Percentiles rank a stretch among this genome's conserved stretches.
Conservation (phyloP, 2,329 filamentous ascomycete species). For the Fusarium papillatum region DNA sequence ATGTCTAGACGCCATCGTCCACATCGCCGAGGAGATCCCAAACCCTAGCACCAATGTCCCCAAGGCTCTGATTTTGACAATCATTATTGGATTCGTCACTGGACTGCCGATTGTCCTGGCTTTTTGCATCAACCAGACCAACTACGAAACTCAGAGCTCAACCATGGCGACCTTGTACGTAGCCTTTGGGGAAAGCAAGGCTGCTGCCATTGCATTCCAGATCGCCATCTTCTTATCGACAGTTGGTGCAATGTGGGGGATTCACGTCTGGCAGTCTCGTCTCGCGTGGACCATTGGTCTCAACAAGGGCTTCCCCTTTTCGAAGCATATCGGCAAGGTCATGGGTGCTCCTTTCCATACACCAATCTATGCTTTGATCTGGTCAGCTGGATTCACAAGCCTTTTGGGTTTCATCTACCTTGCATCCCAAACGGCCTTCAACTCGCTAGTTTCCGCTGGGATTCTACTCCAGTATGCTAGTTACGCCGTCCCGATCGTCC, state of each 20-base stretch:
- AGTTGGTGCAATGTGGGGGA: background rate
- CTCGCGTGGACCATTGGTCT: background rate
- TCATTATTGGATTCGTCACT: background rate
- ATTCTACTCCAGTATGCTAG: background rate
- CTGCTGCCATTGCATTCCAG: background rate
- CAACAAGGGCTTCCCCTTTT: background rate
- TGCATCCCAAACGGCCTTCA: background rate
- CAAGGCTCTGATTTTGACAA: background rate
- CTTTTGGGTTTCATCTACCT: background rate
- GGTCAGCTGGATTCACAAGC: background rate
- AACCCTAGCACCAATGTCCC: background rate
- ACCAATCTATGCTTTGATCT: background rate
- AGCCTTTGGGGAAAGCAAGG: background rate
- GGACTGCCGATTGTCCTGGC: background rate
- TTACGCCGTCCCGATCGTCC: background rate
- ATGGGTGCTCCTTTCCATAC: background rate
- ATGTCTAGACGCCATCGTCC: background rate
- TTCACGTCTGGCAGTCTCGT: background rate
- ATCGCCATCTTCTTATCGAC: background rate
- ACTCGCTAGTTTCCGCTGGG: background rate
- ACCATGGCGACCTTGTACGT: background rate
- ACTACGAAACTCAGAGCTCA: background rate
- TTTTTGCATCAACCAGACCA: background rate
- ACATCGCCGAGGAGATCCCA: background rate
- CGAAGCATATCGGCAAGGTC: background rate